Percentiles rank a stretch among this genome's conserved stretches.
phyloP scores from a whole-genome alignment of 2,329 filamentous ascomycete species.

The Fusarium globosum region DNA sequence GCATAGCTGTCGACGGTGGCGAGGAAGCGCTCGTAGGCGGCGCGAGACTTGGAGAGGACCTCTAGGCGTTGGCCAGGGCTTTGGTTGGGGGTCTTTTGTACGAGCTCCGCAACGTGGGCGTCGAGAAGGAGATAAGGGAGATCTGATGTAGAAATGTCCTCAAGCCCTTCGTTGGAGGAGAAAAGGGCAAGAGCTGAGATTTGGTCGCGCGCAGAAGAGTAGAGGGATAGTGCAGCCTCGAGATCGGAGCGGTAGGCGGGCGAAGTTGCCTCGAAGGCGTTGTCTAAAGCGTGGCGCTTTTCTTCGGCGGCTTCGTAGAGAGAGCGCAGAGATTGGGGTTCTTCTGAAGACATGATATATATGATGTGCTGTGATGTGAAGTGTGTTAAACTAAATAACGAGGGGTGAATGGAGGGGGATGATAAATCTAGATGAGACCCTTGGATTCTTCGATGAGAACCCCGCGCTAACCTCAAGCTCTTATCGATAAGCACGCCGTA shows the following conservation, averaged over 20 bases:
- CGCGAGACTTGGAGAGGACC: conserved; percentile 71
- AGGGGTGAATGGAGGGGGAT: conserved; percentile 14
- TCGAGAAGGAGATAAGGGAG: conserved; percentile 85
- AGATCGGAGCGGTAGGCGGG: conserved; percentile 76
- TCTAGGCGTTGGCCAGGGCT: conserved; percentile 67
- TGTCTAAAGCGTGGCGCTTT: conserved; percentile 68
- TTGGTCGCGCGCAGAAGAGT: conserved; percentile 77
- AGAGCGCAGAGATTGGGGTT: conserved; percentile 62
- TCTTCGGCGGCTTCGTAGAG: conserved; percentile 63
- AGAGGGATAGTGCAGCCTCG: conserved; percentile 72
- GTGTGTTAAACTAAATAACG: neutral
- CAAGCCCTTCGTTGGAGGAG: conserved; percentile 87
- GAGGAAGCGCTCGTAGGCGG: conserved; percentile 82
- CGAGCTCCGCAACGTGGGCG: conserved; percentile 82
- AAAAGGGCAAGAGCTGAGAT: conserved; percentile 82
- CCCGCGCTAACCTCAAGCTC: conserved; percentile 35
- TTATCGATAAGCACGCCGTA: conserved; percentile 38
- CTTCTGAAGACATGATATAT: conserved; percentile 50
- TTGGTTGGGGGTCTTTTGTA: conserved; percentile 71
- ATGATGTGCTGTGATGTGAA: neutral
- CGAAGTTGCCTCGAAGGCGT: conserved; percentile 72
- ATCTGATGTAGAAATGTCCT: conserved; percentile 87
- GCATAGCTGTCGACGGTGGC: conserved; percentile 82
- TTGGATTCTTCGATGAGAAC: conserved; percentile 17
- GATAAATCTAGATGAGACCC: conserved; percentile 33